Percentiles rank a stretch among this genome's conserved stretches.
Evolutionary conservation across 805 yeast genomes (phyloP).

Genomic region (Lachancea sp.): DNA sequence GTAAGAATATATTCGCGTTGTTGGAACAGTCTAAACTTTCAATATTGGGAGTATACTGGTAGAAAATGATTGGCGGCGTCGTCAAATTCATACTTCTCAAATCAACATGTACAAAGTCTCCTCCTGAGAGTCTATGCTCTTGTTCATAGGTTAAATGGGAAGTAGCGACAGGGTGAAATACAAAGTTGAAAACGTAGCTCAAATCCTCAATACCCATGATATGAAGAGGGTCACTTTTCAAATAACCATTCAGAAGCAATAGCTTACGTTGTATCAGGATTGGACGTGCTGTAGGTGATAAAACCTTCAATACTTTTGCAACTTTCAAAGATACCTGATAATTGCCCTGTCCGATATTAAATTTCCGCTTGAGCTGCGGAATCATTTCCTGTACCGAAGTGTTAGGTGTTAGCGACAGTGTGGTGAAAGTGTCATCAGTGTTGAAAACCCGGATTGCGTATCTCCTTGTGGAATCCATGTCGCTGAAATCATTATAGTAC

Average conservation of each 20-base stretch:
- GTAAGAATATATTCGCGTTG: constrained; percentile 79
- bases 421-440: constrained; percentile 76
- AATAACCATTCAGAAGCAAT: constrained; percentile 69
- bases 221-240: constrained; percentile 66
- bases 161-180: constrained; percentile 56
- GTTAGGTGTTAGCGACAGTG: constrained; percentile 71
- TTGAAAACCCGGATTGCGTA: constrained; percentile 64
- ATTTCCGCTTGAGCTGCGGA: constrained; percentile 65
- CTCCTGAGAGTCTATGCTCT: constrained; percentile 50
- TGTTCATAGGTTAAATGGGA: constrained; percentile 61
- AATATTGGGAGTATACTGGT: constrained; percentile 73
- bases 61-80: constrained; percentile 78
- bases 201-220: constrained; percentile 80
- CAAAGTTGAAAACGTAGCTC: constrained; percentile 74
- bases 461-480: constrained; percentile 28
- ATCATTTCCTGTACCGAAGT: constrained; percentile 73
- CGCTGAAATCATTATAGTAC: constrained; percentile 34
- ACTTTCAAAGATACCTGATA: constrained; percentile 69
- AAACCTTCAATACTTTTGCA: constrained; percentile 68
- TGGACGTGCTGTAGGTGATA: constrained; percentile 70
- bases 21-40: constrained; percentile 75
- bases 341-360: constrained; percentile 66
- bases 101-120: constrained; percentile 66
- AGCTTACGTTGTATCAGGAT: constrained; percentile 69
- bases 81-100: constrained; percentile 67